Conservation (phyloP, 352 stramenopile species). For the Phytopythium vexans region DNA sequence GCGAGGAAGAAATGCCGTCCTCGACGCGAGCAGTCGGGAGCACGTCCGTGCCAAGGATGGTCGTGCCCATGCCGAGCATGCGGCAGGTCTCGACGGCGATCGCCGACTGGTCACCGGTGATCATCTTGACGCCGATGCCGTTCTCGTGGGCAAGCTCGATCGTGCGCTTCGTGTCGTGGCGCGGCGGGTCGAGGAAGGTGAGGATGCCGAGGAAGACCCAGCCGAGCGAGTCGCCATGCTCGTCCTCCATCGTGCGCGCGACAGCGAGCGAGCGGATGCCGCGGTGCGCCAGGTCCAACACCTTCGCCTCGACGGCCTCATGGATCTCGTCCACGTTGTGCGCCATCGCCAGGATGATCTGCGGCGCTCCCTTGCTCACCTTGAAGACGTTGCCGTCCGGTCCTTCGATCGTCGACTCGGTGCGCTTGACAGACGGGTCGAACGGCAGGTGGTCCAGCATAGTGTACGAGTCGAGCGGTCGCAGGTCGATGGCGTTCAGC, state of each 20-base stretch:
- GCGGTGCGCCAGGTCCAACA: slow-evolving; percentile 86
- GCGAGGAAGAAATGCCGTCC: slow-evolving; percentile 51
- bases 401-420: slow-evolving; percentile 87
- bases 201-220: slow-evolving; percentile 96
- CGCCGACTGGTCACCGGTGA: slow-evolving; percentile 94
- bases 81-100: slow-evolving; percentile 94
- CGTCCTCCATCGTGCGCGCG: slow-evolving; percentile 68
- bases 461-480: slow-evolving; percentile 81
- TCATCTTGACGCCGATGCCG: slow-evolving; percentile 96
- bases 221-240: slow-evolving; percentile 48
- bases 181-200: slow-evolving; percentile 94
- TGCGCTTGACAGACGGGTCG: slow-evolving; percentile 88
- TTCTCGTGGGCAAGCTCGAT: slow-evolving; percentile 89
- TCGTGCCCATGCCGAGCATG: slow-evolving; percentile 89
- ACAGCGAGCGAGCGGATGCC: slow-evolving; percentile 90
- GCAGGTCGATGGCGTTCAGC: slow-evolving; percentile 82
- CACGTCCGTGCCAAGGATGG: slow-evolving; percentile 78
- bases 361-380: slow-evolving; percentile 93
- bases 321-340: slow-evolving; percentile 75
- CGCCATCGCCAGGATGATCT: slow-evolving; percentile 88
- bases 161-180: slow-evolving; percentile 92
- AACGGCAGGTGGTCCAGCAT: slow-evolving; percentile 84
- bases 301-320: slow-evolving; percentile 82
- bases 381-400: slow-evolving; percentile 87
- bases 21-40: slow-evolving; percentile 53